Base-by-base conservation (phyloP, 257 asterid species). In the Solanum lycopersicoides region DNA sequence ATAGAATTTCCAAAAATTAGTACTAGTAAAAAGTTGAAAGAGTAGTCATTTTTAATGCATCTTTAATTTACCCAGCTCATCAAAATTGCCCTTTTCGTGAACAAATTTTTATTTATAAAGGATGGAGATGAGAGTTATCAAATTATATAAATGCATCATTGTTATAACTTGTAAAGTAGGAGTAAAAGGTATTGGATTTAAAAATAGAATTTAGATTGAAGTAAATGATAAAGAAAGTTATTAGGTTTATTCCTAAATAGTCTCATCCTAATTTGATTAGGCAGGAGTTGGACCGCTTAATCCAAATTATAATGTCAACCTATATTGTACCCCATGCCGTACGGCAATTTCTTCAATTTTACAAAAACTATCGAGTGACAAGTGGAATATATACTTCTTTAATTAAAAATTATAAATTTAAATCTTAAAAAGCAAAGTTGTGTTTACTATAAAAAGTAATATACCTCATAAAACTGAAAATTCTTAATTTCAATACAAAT, bases 251-350 rank as follows among this genome's bases (percentile, higher is more conserved):
- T 42, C 20, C 74, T 8, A 7, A 79, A 79, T 47, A 11, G 44
- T 47, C 85, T 30, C 90, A 89, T 89, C 92, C 84, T 53, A 86
- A 88, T 74, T 28, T 23, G 73, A 42, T 88, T 84, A 84, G 91
- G 90, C 88, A 88, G 82, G 28, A 44, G 15, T 66, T 25, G 69
- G 89, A 86, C 86, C 7, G n/a, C 16, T 68, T 65, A 12, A n/a
- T 28, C 56, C 88, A 83, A 23, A 79, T 47, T 87, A 79, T 45
- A 45, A 73, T 84, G 86, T 77, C 88, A 89, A 84, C 82, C 30
- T 28, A 86, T 86, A 77, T 15, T 47, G 44, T 30, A 80, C 68
- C 66, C 68, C 4, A 80, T 80, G 68, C 85, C 68, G 85, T 30
- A 80, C 85, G 42, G 20, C 68, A n/a, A 13, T 79, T 79, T 30